Conservation (phyloP, 2,329 filamentous ascomycete species). For the Ceratocystiopsis brevicomis region DNA sequence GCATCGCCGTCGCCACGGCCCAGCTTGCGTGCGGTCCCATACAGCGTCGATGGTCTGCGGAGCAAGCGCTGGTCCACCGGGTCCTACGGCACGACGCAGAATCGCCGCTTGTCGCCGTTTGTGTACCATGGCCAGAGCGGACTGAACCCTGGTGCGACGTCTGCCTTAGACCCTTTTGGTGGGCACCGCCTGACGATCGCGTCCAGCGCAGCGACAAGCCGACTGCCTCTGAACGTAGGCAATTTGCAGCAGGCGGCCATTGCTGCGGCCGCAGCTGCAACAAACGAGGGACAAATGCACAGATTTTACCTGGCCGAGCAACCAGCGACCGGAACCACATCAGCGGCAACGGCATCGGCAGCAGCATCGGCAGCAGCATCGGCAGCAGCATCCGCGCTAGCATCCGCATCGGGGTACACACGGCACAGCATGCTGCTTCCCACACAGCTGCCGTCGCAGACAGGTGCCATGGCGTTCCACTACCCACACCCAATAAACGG, state of each 20-base stretch:
- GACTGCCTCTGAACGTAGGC: slow-evolving; percentile 33
- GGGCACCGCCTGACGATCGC: slow-evolving; percentile 25
- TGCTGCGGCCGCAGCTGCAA: slow-evolving; percentile 31
- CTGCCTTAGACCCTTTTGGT: slow-evolving; percentile 33
- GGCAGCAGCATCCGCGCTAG: slow-evolving; percentile 10
- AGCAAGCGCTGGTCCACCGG: slow-evolving; percentile 65
- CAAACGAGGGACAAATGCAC: slow-evolving; percentile 30
- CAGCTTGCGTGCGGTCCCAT: slow-evolving; percentile 49
- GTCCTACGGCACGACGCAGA: slow-evolving; percentile 41
- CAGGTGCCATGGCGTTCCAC: slow-evolving; percentile 10
- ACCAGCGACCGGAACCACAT: slow-evolving; percentile 28
- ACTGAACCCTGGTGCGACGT: slow-evolving; percentile 13
- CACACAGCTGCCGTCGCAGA: slow-evolving; percentile 31
- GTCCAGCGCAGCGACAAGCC: slow-evolving; percentile 24
- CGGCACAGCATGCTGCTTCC: slow-evolving; percentile 42
- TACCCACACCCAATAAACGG: slow-evolving; percentile 3
- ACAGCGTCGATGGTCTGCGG: slow-evolving; percentile 45
- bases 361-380: background rate
- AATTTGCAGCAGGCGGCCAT: slow-evolving; percentile 33
- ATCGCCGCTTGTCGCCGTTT: slow-evolving; percentile 38
- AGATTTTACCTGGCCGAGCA: slow-evolving; percentile 29
- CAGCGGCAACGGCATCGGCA: slow-evolving; percentile 10
- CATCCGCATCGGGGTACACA: slow-evolving; percentile 16
- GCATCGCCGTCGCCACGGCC: slow-evolving; percentile 55
- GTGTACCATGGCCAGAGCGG: slow-evolving; percentile 32